Percentiles rank a stretch among this genome's conserved stretches.
These are phyloP conservation scores for Aspergillus sclerotioniger DNA, from an alignment of 495 filamentous ascomycete species.

Conservation along the genomic window DNA sequence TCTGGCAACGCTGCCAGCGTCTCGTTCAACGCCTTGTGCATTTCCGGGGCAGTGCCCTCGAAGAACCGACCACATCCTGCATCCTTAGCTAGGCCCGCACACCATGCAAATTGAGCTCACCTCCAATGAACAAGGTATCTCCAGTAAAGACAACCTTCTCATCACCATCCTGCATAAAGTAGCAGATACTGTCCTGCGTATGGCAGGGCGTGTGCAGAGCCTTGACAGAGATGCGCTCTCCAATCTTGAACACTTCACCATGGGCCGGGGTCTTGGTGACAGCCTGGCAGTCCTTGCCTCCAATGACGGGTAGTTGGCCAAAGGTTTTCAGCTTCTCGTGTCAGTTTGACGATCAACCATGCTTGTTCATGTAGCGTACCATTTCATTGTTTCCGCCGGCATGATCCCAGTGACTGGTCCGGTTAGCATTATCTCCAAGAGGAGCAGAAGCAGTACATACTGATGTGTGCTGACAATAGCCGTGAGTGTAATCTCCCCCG, in stretches of 20 bases:
- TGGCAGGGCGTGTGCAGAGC: slow-evolving; percentile 96
- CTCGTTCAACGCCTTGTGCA: slow-evolving; percentile 89
- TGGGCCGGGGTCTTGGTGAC: slow-evolving; percentile 74
- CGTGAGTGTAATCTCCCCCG: slow-evolving; percentile 74
- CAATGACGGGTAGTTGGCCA: slow-evolving; percentile 68
- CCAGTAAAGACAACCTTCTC: slow-evolving; percentile 90
- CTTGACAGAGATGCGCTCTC: slow-evolving; percentile 75
- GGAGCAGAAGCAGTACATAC: slow-evolving; percentile 49
- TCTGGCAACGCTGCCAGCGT: slow-evolving; percentile 78
- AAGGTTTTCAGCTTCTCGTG: slow-evolving; percentile 63
- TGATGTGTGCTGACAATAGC: slow-evolving; percentile 97
- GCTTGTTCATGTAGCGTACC: slow-evolving; percentile 35
- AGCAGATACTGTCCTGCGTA: slow-evolving; percentile 98
- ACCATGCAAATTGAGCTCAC: slow-evolving; percentile 41
- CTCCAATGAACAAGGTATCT: slow-evolving; percentile 92
- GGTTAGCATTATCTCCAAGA: not conserved
- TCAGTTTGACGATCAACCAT: slow-evolving; percentile 16
- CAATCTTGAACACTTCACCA: slow-evolving; percentile 77
- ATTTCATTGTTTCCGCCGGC: slow-evolving; percentile 86
- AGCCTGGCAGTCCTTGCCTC: slow-evolving; percentile 79
- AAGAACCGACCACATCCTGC: slow-evolving; percentile 95
- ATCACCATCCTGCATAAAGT: slow-evolving; percentile 74
- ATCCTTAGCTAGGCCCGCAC: not conserved
- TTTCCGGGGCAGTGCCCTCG: slow-evolving; percentile 84
- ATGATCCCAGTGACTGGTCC: slow-evolving; percentile 83